These are phyloP conservation scores for Leishmania guyanensis DNA, from an alignment of 208 protist genomes.

Conservation along the genomic window DNA sequence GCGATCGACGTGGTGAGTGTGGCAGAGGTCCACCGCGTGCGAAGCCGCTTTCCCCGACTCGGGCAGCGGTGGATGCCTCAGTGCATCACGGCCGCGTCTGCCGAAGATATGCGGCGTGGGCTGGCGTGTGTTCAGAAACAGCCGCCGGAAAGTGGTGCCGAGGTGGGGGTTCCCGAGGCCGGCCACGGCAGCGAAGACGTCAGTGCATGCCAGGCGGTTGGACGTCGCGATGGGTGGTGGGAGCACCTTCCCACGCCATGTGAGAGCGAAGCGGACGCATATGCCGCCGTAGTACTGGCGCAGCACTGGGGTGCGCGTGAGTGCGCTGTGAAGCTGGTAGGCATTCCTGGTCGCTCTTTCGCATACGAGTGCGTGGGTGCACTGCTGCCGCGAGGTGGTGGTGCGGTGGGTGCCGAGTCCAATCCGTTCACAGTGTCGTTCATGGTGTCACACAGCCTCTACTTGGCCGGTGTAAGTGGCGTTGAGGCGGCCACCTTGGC, in stretches of 20 bases:
- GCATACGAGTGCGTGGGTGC: slow-evolving; percentile 33
- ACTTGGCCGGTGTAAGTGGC: slow-evolving; percentile 8
- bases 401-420: neutral
- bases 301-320: slow-evolving; percentile 68
- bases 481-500: slow-evolving; percentile 9
- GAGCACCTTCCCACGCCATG: neutral
- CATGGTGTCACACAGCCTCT: slow-evolving; percentile 14
- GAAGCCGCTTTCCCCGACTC: slow-evolving; percentile 31
- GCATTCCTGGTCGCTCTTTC: slow-evolving; percentile 42
- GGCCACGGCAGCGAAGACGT: neutral
- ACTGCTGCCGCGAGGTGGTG: neutral
- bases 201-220: neutral
- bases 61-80: slow-evolving; percentile 34
- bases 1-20: slow-evolving; percentile 58
- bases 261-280: slow-evolving; percentile 18
- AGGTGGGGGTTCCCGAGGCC: neutral
- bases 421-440: slow-evolving; percentile 20
- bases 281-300: slow-evolving; percentile 36
- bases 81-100: slow-evolving; percentile 9
- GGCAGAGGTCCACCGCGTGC: slow-evolving; percentile 33
- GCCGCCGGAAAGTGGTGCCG: neutral
- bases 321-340: slow-evolving; percentile 68
- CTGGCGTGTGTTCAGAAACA: neutral
- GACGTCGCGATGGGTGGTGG: slow-evolving; percentile 22
- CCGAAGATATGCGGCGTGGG: neutral